These are phyloP conservation scores for Yamadazyma mexicana DNA, from an alignment of 1,139 yeast genomes.

Conservation along the genomic window DNA sequence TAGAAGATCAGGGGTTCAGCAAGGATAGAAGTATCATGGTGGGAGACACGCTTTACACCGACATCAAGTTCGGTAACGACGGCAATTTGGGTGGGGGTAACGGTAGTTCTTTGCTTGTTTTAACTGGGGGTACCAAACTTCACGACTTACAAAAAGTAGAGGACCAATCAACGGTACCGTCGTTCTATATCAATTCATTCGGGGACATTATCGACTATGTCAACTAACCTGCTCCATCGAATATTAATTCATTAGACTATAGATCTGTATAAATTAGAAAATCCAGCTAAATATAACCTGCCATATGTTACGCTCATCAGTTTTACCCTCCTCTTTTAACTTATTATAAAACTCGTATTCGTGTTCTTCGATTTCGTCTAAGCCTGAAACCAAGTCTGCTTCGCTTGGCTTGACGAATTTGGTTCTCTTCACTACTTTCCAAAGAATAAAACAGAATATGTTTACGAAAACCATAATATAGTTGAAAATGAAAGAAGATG, in stretches of 20 bases:
- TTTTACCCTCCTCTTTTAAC: background rate
- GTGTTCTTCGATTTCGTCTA: slow-evolving; percentile 41
- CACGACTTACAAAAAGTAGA: slow-evolving; percentile 23
- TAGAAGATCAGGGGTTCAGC: slow-evolving; percentile 28
- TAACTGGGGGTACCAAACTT: slow-evolving; percentile 37
- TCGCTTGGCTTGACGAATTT: slow-evolving; percentile 26
- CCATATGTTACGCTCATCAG: background rate
- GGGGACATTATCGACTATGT: slow-evolving; percentile 16
- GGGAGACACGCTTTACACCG: slow-evolving; percentile 47
- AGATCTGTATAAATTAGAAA: background rate
- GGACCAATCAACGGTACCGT: slow-evolving; percentile 25
- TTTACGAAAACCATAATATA: slow-evolving; percentile 37
- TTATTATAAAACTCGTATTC: slow-evolving; percentile 26
- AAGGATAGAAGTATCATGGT: slow-evolving; percentile 35
- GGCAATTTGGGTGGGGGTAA: slow-evolving; percentile 32
- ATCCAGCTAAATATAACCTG: background rate
- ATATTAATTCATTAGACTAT: background rate
- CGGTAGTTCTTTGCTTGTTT: slow-evolving; percentile 36
- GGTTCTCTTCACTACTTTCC: slow-evolving; percentile 30
- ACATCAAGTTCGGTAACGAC: slow-evolving; percentile 45
- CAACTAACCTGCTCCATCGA: background rate
- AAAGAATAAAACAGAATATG: slow-evolving; percentile 21
- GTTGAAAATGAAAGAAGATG: slow-evolving; percentile 37
- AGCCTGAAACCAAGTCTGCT: slow-evolving; percentile 31
- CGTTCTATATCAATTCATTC: slow-evolving; percentile 30